Base-by-base conservation (phyloP, 768 basidiomycete genomes). In the Tylopilus rubrobrunneus region DNA sequence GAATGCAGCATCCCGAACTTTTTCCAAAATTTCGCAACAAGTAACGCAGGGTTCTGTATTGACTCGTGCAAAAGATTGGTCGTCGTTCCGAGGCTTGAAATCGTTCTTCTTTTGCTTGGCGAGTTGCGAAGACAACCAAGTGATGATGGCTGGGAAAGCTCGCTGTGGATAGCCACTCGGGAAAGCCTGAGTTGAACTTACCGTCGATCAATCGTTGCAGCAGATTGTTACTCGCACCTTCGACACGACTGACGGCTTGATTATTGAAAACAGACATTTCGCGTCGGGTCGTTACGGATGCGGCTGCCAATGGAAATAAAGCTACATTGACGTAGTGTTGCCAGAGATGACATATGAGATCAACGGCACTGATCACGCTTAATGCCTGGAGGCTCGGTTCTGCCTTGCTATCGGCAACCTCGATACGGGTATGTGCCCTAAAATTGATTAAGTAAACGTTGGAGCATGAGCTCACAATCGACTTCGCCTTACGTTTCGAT, bases 1-100 rank as follows among this genome's bases (percentile, higher is more conserved):
- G 50, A 81, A 82, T 14, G 87, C 86, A 9, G 78, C 80, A 52
- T 93, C 90, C 21, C 86, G 80, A 45, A 96, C 83, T 61, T 83
- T 89, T 58, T 90, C 89, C 48, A 99, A 73, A 31, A 78, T 80
- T 17, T 96, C 92, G 64, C 95, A 96, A 61, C 89, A 92, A 1
- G 83, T 77, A 17, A 85, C 64, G 66, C 94, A 98, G 0, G 97
- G 94, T 58, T 98, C 96, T 0, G 97, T 98, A 65, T 92, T 97
- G 27, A 92, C 92, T 21, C 93, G 76, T 4, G 93, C 92, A 69
- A 98, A 98, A 0, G 94, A 94, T 23, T 94, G 71, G 61, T 98
- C 96, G 64, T 99, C 97, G 61, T 98, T 94, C 36, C 88, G 83
- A 11, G 97, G 97, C 70, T 96, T 97, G 75, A 97, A 99, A 67